Evolutionary conservation across 2,329 filamentous ascomycete species (phyloP), one percentile per base, ranked within the genome.

Genomic region (Penicillium freii): DNA sequence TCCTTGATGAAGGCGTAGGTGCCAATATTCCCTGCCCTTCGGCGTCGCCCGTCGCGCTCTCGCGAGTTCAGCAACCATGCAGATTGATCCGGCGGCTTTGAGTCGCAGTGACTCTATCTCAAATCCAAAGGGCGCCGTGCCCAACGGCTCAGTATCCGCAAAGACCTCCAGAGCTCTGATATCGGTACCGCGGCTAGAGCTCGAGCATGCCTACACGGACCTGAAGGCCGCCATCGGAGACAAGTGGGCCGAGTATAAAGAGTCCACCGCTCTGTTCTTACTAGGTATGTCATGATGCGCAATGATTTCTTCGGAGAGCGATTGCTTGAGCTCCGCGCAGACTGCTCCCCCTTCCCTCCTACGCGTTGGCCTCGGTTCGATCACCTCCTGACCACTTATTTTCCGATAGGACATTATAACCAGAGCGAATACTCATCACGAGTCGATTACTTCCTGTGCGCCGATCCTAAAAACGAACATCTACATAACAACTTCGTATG

Each of bases 401-500:
- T 44, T 33, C 25, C 56, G 61, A 49, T 66, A 84, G 84, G 78
- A 68, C 81, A 80, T 62, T 77, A 86, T 56, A 86, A 85, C 70
- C 84, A 87, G 67, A 80, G 79, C 61, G 85, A 88, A 73, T 79
- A 87, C 63, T 76, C 79, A 54, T 79, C 79, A 66, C 80, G 80
- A 58, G 79, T 86, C 50, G 77, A 82, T 64, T 78, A 79, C 60
- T 80, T 86, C 62, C 77, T 87, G 61, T 79, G 76, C 63, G 71
- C 76, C 46, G 79, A 83, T 48, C 75, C 81, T 7, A 78, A 79
- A 57, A 79, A 75, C 27, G 81, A 82, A 67, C 82, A 84, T 63
- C 78, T 86, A 8, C 85, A 88, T 72, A 88, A 88, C 66, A 81
- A 83, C 46, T 80, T 87, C 42, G 71, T 87, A 57, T 78, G 80